Base-by-base conservation (phyloP, 192 early-diverging fungal genomes). In the Linderina pennispora region DNA sequence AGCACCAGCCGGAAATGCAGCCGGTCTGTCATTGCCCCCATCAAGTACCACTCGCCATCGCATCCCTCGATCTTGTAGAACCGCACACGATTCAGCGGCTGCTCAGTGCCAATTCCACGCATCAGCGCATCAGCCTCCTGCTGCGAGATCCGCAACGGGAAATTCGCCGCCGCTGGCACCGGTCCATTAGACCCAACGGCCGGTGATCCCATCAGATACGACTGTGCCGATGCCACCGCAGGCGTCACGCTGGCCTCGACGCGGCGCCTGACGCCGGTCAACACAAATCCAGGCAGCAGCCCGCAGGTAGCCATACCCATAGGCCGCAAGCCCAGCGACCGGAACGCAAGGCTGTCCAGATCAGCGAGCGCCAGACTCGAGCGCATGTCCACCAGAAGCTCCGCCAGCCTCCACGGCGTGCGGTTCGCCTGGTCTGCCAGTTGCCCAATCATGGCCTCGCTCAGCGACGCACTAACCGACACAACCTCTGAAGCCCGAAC, bases 31-130 rank as follows among this genome's bases (percentile, higher is more conserved):
- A 73, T 73, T 8, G 58, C 62, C 0, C 60, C 69, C 69, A 73
- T 73, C 17, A 73, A 39, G 19, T 65, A 61, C 69, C 69, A 73
- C 45, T 60, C 62, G 44, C 67, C 67, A 24, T 71, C 66, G 8
- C 59, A 62, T 42, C 66, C 66, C 37, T 71, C 67, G 24, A 71
- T 49, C 55, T 58, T 58, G 36, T 71, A 71, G 49, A 70, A 70
- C 15, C 66, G 59, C 24, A 70, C 53, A 8, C 66, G 54, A 20
- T 45, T 46, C 25, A 54, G 42, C 33, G 59, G 54, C 11, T 50
- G 49, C 19, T 62, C 59, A 0, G 44, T 38, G 9, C 60, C 66
- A 18, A 70, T 55, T 21, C 55, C 66, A 13, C 51, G 66, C 33
- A 54, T 34, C 36, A 70, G 44, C 16, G 55, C 60, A 58, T 62